A percentile compares a stretch with the other conserved stretches of the same genome.
These are phyloP conservation scores for Nasturtium officinale DNA, from an alignment of 345 rosid species.

Conservation along the genomic window DNA sequence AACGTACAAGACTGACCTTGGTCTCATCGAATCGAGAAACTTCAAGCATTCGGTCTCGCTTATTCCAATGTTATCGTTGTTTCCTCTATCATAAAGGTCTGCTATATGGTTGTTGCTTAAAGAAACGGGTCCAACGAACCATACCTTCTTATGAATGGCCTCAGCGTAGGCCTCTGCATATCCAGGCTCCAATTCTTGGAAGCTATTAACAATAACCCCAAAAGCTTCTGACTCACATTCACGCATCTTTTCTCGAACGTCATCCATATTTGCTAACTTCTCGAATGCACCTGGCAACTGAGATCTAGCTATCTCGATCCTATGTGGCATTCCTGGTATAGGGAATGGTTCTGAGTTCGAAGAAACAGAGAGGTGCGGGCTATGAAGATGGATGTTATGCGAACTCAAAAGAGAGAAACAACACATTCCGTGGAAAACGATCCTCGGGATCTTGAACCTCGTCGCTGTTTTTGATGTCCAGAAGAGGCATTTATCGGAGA, in stretches of 20 bases:
- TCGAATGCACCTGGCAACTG: conserved; percentile 66
- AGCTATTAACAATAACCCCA: conserved; percentile 73
- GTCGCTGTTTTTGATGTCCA: conserved; percentile 65
- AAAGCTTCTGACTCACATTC: conserved; percentile 61
- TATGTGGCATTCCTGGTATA: conserved; percentile 59
- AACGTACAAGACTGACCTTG: conserved; percentile 68
- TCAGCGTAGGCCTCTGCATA: conserved; percentile 48
- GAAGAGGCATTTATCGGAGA: conserved; percentile 68
- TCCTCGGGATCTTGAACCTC: conserved; percentile 62
- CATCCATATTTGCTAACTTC: conserved; percentile 54
- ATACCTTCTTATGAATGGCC: conserved; percentile 55
- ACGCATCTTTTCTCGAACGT: conserved; percentile 62
- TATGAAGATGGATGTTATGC: conserved; percentile 50
- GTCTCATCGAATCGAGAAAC: conserved; percentile 60
- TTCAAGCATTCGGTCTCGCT: conserved; percentile 48
- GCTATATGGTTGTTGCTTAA: conserved; percentile 45
- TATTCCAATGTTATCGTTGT: conserved; percentile 51
- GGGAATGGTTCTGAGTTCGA: conserved; percentile 58
- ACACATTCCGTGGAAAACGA: conserved; percentile 80
- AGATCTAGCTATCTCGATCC: conserved; percentile 50
- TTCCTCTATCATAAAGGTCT: conserved; percentile 74
- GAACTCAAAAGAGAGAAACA: conserved; percentile 66
- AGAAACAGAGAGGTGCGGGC: conserved; percentile 46
- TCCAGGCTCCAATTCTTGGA: conserved; percentile 60
- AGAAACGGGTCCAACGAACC: conserved; percentile 90